Conservation (phyloP, 2,329 filamentous ascomycete species). For the Lecanicillium sp. region DNA sequence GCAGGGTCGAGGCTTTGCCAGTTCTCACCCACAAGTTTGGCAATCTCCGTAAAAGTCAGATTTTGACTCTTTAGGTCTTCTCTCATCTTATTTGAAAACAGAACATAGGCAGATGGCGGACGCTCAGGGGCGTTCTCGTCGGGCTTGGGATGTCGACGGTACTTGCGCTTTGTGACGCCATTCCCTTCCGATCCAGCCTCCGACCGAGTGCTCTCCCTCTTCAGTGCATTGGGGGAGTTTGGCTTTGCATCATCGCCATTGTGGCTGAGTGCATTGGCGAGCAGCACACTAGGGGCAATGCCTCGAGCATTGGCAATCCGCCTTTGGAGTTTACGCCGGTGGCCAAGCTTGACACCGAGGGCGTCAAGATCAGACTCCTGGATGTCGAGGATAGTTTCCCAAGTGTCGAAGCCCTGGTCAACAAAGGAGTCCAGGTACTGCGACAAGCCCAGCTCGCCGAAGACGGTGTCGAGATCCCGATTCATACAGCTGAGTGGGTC, state of each 20-base stretch:
- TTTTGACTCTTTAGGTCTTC: slow-evolving; percentile 71
- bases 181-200: slow-evolving; percentile 36
- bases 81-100: slow-evolving; percentile 79
- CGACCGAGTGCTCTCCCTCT: slow-evolving; percentile 36
- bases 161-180: slow-evolving; percentile 59
- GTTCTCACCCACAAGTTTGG: slow-evolving; percentile 72
- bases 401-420: slow-evolving; percentile 76
- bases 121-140: slow-evolving; percentile 75
- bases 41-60: slow-evolving; percentile 75
- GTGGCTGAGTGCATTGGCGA: slow-evolving; percentile 41
- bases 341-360: slow-evolving; percentile 71
- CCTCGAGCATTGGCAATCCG: slow-evolving; percentile 70
- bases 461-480: slow-evolving; percentile 54
- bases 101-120: slow-evolving; percentile 74
- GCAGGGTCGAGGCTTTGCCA: slow-evolving; percentile 64
- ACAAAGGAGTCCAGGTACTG: slow-evolving; percentile 69
- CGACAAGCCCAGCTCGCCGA: slow-evolving; percentile 69
- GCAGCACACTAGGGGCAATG: slow-evolving; percentile 44
- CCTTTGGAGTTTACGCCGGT: slow-evolving; percentile 76
- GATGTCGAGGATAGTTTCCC: slow-evolving; percentile 77
- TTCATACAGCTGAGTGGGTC: slow-evolving; percentile 33
- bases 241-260: slow-evolving; percentile 44
- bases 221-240: slow-evolving; percentile 46
- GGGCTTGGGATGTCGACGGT: slow-evolving; percentile 70
- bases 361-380: slow-evolving; percentile 75